Conservation (phyloP, 768 basidiomycete species). For the Heimioporus sp. region DNA sequence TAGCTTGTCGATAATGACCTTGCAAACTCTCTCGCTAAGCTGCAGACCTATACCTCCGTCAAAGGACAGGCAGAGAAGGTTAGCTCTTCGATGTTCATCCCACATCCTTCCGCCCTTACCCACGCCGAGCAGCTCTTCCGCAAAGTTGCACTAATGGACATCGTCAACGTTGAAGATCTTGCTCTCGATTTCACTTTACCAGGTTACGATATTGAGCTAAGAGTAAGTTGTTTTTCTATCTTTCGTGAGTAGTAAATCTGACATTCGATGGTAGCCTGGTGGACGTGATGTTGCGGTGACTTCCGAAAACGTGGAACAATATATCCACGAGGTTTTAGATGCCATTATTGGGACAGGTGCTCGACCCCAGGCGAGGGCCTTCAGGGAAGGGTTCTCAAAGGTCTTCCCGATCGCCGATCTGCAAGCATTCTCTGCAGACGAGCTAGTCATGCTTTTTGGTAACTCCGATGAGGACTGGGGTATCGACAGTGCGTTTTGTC, state of each 20-base stretch:
- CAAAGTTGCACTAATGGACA: slow-evolving; percentile 57
- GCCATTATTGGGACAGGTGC: slow-evolving; percentile 83
- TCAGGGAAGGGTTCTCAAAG: slow-evolving; percentile 92
- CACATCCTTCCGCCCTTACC: background rate
- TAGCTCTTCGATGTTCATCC: slow-evolving; percentile 2
- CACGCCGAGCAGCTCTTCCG: slow-evolving; percentile 42
- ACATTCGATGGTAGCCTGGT: slow-evolving; percentile 49
- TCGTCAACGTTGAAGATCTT: slow-evolving; percentile 79
- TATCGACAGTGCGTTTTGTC: slow-evolving; percentile 66
- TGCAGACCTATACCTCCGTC: slow-evolving; percentile 63
- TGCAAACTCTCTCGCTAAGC: slow-evolving; percentile 79
- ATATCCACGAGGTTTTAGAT: slow-evolving; percentile 83
- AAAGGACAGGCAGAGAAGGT: slow-evolving; percentile 58
- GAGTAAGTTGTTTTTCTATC: slow-evolving; percentile 44
- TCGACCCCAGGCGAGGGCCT: slow-evolving; percentile 79
- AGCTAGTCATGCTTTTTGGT: slow-evolving; percentile 94
- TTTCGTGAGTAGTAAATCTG: too few species aligned
- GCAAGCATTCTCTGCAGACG: slow-evolving; percentile 89
- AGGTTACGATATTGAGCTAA: slow-evolving; percentile 91
- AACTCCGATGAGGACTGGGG: slow-evolving; percentile 99
- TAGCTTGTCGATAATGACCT: slow-evolving; percentile 84
- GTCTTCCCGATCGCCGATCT: slow-evolving; percentile 93
- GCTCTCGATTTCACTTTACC: slow-evolving; percentile 96
- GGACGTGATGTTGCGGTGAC: slow-evolving; percentile 83
- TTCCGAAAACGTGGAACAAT: slow-evolving; percentile 84